phyloP scores from a whole-genome alignment of 2,329 filamentous ascomycete genomes.

The Ascochyta clinopodiicola region DNA sequence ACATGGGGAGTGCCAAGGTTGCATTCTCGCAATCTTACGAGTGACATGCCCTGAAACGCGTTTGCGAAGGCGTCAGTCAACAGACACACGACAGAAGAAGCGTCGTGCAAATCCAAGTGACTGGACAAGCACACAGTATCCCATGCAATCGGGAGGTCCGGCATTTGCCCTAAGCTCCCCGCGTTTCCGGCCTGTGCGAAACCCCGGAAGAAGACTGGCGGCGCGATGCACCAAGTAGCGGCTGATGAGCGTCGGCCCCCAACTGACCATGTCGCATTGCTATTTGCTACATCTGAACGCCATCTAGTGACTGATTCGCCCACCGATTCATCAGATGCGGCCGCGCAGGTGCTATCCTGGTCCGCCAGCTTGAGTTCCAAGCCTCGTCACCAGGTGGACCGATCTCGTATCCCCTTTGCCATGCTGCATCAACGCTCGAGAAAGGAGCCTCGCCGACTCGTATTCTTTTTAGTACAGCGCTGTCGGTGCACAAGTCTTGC shows the following conservation, averaged over 20 bases:
- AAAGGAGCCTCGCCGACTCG: conserved; percentile 8
- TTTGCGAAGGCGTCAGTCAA: conserved; percentile 5
- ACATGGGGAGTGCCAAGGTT: neutral
- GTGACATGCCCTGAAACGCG: neutral
- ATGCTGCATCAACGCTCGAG: conserved; percentile 1
- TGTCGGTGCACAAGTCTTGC: conserved; percentile 39
- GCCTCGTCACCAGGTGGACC: conserved; percentile 15
- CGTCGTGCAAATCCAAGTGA: conserved; percentile 18
- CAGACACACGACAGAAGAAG: conserved; percentile 1
- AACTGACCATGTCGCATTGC: conserved; percentile 11
- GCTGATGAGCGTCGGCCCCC: conserved; percentile 26
- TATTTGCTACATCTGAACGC: conserved; percentile 9
- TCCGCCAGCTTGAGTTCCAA: conserved; percentile 6
- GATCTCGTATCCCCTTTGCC: conserved; percentile 16
- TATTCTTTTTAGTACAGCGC: conserved; percentile 14
- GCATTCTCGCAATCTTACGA: neutral
- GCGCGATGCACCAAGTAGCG: conserved; percentile 14
- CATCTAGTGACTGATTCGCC: conserved; percentile 9
- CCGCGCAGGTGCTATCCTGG: conserved; percentile 1
- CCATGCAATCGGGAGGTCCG: conserved; percentile 16
- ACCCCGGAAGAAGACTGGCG: conserved; percentile 23
- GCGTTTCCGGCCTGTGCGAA: conserved; percentile 23
- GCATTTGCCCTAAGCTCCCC: conserved; percentile 18
- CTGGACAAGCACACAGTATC: conserved; percentile 6
- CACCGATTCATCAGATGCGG: neutral